Conservation (phyloP, 495 filamentous ascomycete species). For the Astrocystis sublimbata region DNA sequence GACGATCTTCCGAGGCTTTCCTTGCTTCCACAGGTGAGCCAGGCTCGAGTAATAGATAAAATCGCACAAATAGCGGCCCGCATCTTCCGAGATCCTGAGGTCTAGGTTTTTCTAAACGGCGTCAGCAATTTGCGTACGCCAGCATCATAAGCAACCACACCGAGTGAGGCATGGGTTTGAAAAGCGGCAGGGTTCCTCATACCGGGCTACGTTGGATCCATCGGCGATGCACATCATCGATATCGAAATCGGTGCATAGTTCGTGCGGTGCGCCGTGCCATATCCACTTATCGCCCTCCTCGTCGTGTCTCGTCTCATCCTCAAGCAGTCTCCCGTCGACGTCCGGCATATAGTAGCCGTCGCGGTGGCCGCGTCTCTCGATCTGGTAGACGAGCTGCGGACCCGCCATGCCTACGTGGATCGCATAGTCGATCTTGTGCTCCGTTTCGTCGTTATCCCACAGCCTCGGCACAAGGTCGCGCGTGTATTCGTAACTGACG, state of each 20-base stretch:
- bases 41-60: slow-evolving; percentile 83
- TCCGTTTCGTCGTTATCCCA: slow-evolving; percentile 47
- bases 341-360: slow-evolving; percentile 71
- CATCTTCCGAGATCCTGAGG: slow-evolving; percentile 68
- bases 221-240: slow-evolving; percentile 54
- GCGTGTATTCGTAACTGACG: slow-evolving; percentile 68
- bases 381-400: slow-evolving; percentile 67
- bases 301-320: slow-evolving; percentile 46
- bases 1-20: slow-evolving; percentile 57
- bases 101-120: slow-evolving; percentile 45
- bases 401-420: slow-evolving; percentile 83
- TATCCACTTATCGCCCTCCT: slow-evolving; percentile 42
- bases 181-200: slow-evolving; percentile 11
- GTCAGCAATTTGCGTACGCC: background rate
- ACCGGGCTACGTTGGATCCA: slow-evolving; percentile 54
- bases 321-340: slow-evolving; percentile 60
- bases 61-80: slow-evolving; percentile 81
- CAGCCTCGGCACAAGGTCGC: slow-evolving; percentile 61
- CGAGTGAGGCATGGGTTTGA: background rate
- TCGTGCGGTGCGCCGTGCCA: slow-evolving; percentile 49
- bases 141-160: background rate
- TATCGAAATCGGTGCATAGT: slow-evolving; percentile 46
- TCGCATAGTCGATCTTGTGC: slow-evolving; percentile 59
- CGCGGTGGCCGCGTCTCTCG: slow-evolving; percentile 70
- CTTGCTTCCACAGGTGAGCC: slow-evolving; percentile 53